Conservation (phyloP, 768 basidiomycete species). For the Lactifluus subvellereus region DNA sequence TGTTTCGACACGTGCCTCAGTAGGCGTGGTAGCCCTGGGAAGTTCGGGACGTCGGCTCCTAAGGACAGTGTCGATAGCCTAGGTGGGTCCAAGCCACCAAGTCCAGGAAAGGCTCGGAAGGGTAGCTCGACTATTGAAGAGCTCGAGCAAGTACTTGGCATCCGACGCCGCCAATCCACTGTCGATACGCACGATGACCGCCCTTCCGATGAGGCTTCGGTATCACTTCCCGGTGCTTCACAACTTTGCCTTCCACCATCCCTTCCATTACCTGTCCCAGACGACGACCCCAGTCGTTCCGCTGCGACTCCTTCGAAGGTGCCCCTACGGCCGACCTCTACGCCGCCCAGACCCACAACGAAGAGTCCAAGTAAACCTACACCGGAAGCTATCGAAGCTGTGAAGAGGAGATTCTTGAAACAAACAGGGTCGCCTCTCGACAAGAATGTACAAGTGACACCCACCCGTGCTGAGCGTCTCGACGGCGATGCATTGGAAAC, state of each 20-base stretch:
- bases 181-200: slow-evolving; percentile 20
- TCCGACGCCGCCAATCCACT: slow-evolving; percentile 27
- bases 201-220: background rate
- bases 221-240: background rate
- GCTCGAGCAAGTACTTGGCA: slow-evolving; percentile 32
- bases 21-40: slow-evolving; percentile 35
- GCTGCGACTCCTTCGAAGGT: background rate
- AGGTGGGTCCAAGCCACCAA: slow-evolving; percentile 39
- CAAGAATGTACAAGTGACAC: slow-evolving; percentile 19
- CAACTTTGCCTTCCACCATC: background rate
- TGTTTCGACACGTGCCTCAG: slow-evolving; percentile 77
- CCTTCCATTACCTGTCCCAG: background rate
- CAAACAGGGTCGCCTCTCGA: slow-evolving; percentile 30
- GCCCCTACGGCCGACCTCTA: background rate
- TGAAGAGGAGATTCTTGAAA: slow-evolving; percentile 52
- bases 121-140: slow-evolving; percentile 34
- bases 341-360: background rate
- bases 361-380: slow-evolving; percentile 32
- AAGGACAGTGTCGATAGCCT: slow-evolving; percentile 37
- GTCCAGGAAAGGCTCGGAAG: slow-evolving; percentile 26
- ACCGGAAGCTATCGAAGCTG: slow-evolving; percentile 52
- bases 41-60: slow-evolving; percentile 28
- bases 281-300: background rate
- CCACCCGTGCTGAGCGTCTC: background rate
- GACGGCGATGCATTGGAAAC: slow-evolving; percentile 4